Percentiles rank a stretch among this genome's conserved stretches.
phyloP scores from a whole-genome alignment of 2,329 filamentous ascomycete species.

The Colletotrichum sp. region DNA sequence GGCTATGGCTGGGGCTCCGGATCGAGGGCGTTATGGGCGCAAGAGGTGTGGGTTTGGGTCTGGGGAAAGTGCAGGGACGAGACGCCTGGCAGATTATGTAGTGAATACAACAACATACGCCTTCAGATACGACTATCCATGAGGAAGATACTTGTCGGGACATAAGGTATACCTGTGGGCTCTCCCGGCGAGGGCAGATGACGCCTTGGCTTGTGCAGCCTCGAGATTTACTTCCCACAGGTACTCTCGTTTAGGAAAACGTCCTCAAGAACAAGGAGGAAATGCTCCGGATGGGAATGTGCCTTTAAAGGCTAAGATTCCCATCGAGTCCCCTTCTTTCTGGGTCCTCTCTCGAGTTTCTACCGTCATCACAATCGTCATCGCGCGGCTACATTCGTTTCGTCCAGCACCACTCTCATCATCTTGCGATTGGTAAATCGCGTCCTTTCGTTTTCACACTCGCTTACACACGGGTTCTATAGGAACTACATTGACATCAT shows the following conservation, averaged over 20 bases:
- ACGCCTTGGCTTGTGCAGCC: neutral
- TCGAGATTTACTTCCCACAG: neutral
- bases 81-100: neutral
- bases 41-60: neutral
- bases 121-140: neutral
- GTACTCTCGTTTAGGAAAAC: rapidly evolving
- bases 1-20: neutral
- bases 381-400: neutral
- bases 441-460: neutral
- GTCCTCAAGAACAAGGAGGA: neutral
- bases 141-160: neutral
- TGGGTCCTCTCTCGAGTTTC: neutral
- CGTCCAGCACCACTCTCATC: neutral
- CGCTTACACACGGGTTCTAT: neutral
- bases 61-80: neutral
- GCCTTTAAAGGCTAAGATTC: neutral
- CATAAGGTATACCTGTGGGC: neutral
- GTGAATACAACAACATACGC: neutral
- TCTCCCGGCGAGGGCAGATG: neutral
- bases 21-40: neutral
- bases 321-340: neutral
- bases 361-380: neutral
- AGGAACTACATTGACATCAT: neutral
- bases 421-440: neutral
- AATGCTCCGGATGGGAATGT: neutral